Conservation (phyloP, 1,284 basidiomycete genomes). For the Marasmius fiardii region DNA sequence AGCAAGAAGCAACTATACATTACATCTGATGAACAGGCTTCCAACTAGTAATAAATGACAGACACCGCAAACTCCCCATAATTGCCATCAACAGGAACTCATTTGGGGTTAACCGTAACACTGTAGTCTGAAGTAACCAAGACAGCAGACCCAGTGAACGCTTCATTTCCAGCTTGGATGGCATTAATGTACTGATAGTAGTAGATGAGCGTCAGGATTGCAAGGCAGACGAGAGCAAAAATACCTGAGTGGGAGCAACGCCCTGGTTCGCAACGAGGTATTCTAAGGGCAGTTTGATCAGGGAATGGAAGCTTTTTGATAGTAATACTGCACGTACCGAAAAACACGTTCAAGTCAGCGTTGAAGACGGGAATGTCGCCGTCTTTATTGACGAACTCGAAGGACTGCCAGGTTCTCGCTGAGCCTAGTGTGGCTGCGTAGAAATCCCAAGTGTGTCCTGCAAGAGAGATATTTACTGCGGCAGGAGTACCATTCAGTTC, state of each 20-base stretch:
- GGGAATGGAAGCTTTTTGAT: not conserved
- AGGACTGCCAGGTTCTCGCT: conserved; percentile 56
- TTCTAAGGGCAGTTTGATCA: conserved; percentile 22
- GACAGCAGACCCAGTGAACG: conserved; percentile 41
- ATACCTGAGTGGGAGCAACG: conserved; percentile 36
- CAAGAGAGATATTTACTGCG: conserved; percentile 37
- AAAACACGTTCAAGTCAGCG: conserved; percentile 55
- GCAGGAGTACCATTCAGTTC: conserved; percentile 53
- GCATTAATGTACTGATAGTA: conserved; percentile 37
- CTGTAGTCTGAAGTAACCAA: conserved; percentile 35
- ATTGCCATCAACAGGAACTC: too few species aligned
- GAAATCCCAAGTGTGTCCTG: conserved; percentile 52
- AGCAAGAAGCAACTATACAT: too few species aligned
- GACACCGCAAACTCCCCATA: too few species aligned
- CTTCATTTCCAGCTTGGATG: conserved; percentile 45
- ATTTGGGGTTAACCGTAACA: conserved; percentile 23
- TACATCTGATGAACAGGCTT: too few species aligned
- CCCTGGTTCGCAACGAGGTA: conserved; percentile 39
- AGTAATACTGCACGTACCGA: conserved; percentile 33
- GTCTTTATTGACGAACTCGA: conserved; percentile 49
- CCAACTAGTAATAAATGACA: too few species aligned
- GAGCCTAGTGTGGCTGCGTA: too few species aligned
- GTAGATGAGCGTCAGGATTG: not conserved
- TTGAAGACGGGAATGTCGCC: conserved; percentile 50
- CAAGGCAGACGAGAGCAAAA: conserved; percentile 5